phyloP scores from a whole-genome alignment of 2,329 filamentous ascomycete species.

The Lachnellula subtilissima region DNA sequence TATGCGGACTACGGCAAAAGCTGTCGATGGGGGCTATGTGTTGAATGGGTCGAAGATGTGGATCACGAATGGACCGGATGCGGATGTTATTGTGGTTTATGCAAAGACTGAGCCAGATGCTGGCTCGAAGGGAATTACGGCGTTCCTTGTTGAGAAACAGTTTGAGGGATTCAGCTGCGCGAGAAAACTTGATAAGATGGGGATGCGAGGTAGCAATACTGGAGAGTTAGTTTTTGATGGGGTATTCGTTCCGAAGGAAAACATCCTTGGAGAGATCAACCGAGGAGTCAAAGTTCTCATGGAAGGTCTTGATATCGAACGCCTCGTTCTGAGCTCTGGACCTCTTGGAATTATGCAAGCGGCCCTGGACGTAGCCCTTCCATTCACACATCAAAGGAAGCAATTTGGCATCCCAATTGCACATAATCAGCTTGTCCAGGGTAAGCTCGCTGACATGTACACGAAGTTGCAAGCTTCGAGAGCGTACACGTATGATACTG shows the following conservation, averaged over 20 bases:
- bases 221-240: slow-evolving; percentile 88
- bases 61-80: slow-evolving; percentile 97
- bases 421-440: slow-evolving; percentile 89
- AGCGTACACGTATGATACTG: slow-evolving; percentile 85
- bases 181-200: slow-evolving; percentile 93
- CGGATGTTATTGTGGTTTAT: slow-evolving; percentile 92
- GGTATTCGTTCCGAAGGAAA: slow-evolving; percentile 80
- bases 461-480: slow-evolving; percentile 80
- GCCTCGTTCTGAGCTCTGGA: slow-evolving; percentile 84
- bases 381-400: slow-evolving; percentile 82
- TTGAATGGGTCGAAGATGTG: slow-evolving; percentile 84
- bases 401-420: slow-evolving; percentile 87
- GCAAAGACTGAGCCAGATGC: slow-evolving; percentile 83
- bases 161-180: slow-evolving; percentile 77
- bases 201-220: slow-evolving; percentile 95
- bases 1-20: slow-evolving; percentile 82
- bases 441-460: slow-evolving; percentile 94
- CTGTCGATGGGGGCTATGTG: slow-evolving; percentile 77
- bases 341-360: slow-evolving; percentile 95
- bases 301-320: slow-evolving; percentile 92
- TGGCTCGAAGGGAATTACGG: slow-evolving; percentile 87
- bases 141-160: slow-evolving; percentile 74
- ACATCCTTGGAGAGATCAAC: slow-evolving; percentile 75
- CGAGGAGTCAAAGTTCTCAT: slow-evolving; percentile 86
- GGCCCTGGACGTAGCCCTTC: slow-evolving; percentile 76